Evolutionary conservation across 768 basidiomycete genomes (phyloP), one percentile per base, ranked within the genome.

Genomic region (Psilocybe tampanensis): DNA sequence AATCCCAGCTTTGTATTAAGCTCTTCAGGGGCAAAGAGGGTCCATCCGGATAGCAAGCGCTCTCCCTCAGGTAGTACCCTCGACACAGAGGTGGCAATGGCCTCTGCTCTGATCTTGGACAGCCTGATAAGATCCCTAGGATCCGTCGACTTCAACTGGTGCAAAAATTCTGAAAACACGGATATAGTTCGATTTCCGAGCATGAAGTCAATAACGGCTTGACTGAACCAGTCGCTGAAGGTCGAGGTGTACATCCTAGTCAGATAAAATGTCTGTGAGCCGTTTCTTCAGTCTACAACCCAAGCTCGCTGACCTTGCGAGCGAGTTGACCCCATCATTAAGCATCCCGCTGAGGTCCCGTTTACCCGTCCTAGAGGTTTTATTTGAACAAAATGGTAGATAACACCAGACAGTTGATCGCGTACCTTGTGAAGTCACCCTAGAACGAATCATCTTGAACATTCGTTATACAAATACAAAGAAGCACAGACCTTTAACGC

Each of bases 221-320:
- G 97, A 55, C 84, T 88, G 72, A 98, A 99, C 90, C 94, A 99
- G 72, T 99, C 97, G 62, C 89, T 87, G 67, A 94, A 94, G 1
- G 92, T 90, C 18, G 92, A 88, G 9, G 90, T 89, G 73, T 88
- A 94, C 87, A 94, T 88, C 64, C 92, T 89, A 52, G 29, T 9
- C 9, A 29, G 9, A n/a, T 32, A 53, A 44, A 8, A 18, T 9
- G 12, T 34, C 18, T 32, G 36, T 32, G 29, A n/a, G 48, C 50
- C 41, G 36, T 39, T 56, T 29, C 24, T 26, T 29, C 19, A 42
- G 15, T 39, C 24, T 43, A 26, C 11, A 59, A 32, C 12, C 47
- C 34, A 43, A 56, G 32, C 43, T 17, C 18, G 44, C 71, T 22
- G 32, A 86, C 80, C 94, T 86, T 26, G 94, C 89, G 17, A 98